phyloP scores from a whole-genome alignment of 2,329 filamentous ascomycete species.

The Talaromyces verruculosus region DNA sequence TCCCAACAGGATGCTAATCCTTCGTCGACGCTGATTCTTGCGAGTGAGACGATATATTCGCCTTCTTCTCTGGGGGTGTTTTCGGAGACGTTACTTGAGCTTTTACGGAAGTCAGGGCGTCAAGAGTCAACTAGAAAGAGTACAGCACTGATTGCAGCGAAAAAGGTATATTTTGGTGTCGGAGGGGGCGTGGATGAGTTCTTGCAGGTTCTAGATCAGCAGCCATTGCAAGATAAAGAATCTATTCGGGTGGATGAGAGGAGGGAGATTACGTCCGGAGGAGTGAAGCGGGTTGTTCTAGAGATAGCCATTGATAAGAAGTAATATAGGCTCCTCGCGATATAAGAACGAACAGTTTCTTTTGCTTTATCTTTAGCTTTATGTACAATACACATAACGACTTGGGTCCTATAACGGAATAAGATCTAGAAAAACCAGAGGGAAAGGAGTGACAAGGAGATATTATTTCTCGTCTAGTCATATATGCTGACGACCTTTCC shows the following conservation, averaged over 20 bases:
- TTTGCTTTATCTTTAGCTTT: constrained; percentile 10
- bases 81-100: constrained; percentile 52
- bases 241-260: constrained; percentile 34
- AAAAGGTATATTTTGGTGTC: constrained; percentile 66
- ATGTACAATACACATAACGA: constrained; percentile 21
- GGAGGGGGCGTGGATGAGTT: constrained; percentile 65
- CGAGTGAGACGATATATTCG: constrained; percentile 65
- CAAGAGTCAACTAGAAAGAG: constrained; percentile 22
- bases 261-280: constrained; percentile 42
- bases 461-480: constrained; percentile 34
- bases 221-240: constrained; percentile 24
- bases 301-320: constrained; percentile 31
- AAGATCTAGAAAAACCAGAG: neutral
- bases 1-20: neutral
- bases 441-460: neutral
- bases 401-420: neutral
- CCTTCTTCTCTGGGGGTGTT: constrained; percentile 56
- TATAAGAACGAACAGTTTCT: neutral
- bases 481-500: constrained; percentile 47
- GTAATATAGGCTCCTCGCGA: neutral
- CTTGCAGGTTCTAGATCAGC: constrained; percentile 33
- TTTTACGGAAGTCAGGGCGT: constrained; percentile 47
- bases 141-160: constrained; percentile 61
- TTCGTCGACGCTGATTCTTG: constrained; percentile 49
- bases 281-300: constrained; percentile 47